phyloP scores from a whole-genome alignment of 1,139 yeast species.

The Spathaspora jeffriesii region DNA sequence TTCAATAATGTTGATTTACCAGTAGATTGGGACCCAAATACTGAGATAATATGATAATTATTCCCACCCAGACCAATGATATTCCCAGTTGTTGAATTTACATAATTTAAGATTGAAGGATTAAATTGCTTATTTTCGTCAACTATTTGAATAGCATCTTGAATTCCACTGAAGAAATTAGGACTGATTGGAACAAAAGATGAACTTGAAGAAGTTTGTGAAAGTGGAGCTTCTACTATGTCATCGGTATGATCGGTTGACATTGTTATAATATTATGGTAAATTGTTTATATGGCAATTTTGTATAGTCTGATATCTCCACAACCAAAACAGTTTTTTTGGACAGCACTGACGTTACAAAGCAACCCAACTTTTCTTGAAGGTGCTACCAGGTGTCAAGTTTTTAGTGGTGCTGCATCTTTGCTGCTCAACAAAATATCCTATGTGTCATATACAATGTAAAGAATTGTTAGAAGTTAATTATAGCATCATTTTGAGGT shows the following conservation, averaged over 20 bases:
- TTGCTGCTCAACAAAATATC: no score
- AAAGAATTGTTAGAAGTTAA: no score
- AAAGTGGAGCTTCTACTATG: slow-evolving; percentile 3
- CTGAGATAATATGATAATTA: slow-evolving; percentile 88
- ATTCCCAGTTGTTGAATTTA: slow-evolving; percentile 31
- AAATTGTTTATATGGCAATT: no score
- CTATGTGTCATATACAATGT: no score
- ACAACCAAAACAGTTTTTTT: neutral
- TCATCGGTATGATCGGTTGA: neutral
- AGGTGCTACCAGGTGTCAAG: neutral
- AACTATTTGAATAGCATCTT: slow-evolving; percentile 69
- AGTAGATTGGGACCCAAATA: slow-evolving; percentile 95
- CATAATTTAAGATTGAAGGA: slow-evolving; percentile 31
- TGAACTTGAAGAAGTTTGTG: slow-evolving; percentile 27
- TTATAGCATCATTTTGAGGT: no score
- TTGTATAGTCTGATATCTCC: neutral
- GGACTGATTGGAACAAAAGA: slow-evolving; percentile 45
- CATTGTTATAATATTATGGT: neutral
- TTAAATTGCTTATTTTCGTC: slow-evolving; percentile 76
- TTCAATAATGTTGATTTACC: slow-evolving; percentile 94
- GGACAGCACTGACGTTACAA: neutral
- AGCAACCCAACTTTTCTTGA: neutral
- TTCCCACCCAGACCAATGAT: slow-evolving; percentile 51
- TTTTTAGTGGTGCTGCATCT: no score
- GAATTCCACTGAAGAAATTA: slow-evolving; percentile 6